A percentile compares a stretch with the other conserved stretches of the same genome.
phyloP scores from a whole-genome alignment of 1,284 basidiomycete genomes.

The Entoloma clypeatum region DNA sequence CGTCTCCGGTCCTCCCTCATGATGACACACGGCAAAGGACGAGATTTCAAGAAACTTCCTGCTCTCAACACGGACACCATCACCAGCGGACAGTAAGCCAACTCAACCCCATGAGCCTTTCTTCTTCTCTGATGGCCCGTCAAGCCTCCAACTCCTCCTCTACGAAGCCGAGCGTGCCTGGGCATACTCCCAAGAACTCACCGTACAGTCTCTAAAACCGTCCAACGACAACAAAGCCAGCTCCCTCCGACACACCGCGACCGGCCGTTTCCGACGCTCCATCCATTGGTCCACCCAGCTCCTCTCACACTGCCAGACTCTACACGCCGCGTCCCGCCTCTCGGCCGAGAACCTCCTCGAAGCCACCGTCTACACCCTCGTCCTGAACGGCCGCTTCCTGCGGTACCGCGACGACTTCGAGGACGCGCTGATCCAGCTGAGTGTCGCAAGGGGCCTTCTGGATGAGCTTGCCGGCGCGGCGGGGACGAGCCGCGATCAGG shows the following conservation, averaged over 20 bases:
- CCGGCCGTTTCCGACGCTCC: conserved; percentile 80
- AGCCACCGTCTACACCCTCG: conserved; percentile 62
- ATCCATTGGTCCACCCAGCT: conserved; percentile 82
- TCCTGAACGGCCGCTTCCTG: conserved; percentile 73
- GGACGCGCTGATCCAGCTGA: conserved; percentile 74
- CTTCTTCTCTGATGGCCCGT: conserved; percentile 10
- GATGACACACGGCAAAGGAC: conserved; percentile 85
- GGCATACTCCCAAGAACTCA: conserved; percentile 83
- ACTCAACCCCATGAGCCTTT: neutral
- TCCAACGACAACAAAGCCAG: conserved; percentile 48
- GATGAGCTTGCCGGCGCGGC: conserved; percentile 68
- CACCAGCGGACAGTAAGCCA: conserved; percentile 79
- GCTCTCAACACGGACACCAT: conserved; percentile 59
- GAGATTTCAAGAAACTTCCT: conserved; percentile 83
- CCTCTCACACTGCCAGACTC: conserved; percentile 67
- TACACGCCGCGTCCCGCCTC: conserved; percentile 52
- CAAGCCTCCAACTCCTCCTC: conserved; percentile 77
- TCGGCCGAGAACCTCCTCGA: conserved; percentile 58
- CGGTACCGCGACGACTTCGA: conserved; percentile 73
- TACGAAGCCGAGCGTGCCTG: conserved; percentile 92
- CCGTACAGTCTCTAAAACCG: conserved; percentile 51
- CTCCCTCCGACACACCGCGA: conserved; percentile 68
- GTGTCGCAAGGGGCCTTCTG: conserved; percentile 76
- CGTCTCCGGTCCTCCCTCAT: conserved; percentile 81
- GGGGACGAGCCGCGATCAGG: conserved; percentile 84